A percentile compares a stretch with the other conserved stretches of the same genome.
phyloP scores from a whole-genome alignment of 1,284 basidiomycete species.

The Prillingera fragicola region DNA sequence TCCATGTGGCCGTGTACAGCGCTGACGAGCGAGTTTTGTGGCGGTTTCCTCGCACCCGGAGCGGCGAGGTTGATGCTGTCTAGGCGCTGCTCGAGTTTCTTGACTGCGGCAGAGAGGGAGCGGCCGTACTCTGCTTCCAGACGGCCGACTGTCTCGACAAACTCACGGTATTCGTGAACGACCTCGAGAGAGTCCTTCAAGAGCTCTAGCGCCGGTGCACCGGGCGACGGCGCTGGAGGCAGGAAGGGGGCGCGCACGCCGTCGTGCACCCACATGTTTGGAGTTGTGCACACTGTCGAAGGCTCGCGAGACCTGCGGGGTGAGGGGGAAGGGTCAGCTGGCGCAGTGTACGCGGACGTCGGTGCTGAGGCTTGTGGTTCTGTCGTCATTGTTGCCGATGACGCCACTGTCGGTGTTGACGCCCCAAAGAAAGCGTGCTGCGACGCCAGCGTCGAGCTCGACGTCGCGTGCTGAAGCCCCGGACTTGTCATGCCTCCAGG shows the following conservation, averaged over 20 bases:
- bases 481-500: too few species aligned
- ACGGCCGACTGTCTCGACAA: conserved; percentile 17
- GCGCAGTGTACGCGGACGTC: too few species aligned
- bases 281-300: too few species aligned
- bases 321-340: too few species aligned
- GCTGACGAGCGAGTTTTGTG: conserved; percentile 6
- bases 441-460: too few species aligned
- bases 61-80: conserved; percentile 2
- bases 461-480: too few species aligned
- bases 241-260: conserved; percentile 15
- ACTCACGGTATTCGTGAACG: conserved; percentile 20
- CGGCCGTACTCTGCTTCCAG: conserved; percentile 19
- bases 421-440: too few species aligned
- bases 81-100: conserved; percentile 16
- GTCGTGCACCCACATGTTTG: conserved; percentile 19
- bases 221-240: conserved; percentile 4
- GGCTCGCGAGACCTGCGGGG: too few species aligned
- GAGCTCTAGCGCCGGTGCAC: conserved; percentile 6
- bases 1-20: conserved; percentile 15
- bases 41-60: conserved; percentile 12
- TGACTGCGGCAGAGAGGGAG: conserved; percentile 11
- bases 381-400: too few species aligned
- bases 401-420: too few species aligned
- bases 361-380: too few species aligned
- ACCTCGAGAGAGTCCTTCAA: conserved; percentile 18